A percentile compares a stretch with the other conserved stretches of the same genome.
Conservation (phyloP, 768 basidiomycete species). For the Mycena galopus region DNA sequence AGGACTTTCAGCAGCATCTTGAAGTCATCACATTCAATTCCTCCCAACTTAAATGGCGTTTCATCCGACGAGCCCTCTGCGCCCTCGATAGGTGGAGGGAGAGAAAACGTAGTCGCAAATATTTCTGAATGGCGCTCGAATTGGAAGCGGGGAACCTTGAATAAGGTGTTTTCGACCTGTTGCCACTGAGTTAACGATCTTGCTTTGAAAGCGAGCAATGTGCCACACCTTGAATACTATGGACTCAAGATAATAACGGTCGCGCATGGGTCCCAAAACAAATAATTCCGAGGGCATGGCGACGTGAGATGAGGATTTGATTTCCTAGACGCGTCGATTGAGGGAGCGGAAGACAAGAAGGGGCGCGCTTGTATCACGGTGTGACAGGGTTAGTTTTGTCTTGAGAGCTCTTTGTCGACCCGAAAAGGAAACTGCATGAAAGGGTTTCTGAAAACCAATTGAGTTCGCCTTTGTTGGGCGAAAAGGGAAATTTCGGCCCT, state of each 20-base stretch:
- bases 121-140: slow-evolving; percentile 41
- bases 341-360: too few relatives aligned
- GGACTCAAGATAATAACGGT: slow-evolving; percentile 30
- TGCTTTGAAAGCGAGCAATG: background rate
- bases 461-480: too few relatives aligned
- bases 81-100: slow-evolving; percentile 30
- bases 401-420: too few relatives aligned
- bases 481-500: too few relatives aligned
- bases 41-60: slow-evolving; percentile 42
- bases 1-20: slow-evolving; percentile 38
- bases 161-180: slow-evolving; percentile 46
- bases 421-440: too few relatives aligned
- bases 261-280: background rate
- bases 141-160: slow-evolving; percentile 43
- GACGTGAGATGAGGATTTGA: background rate
- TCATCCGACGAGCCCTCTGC: slow-evolving; percentile 44
- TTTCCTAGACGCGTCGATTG: background rate
- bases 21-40: slow-evolving; percentile 42
- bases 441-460: too few relatives aligned
- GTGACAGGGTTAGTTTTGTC: too few relatives aligned
- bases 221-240: slow-evolving; percentile 32
- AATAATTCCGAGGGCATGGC: background rate
- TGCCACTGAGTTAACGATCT: background rate
- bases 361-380: too few relatives aligned
- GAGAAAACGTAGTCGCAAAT: slow-evolving; percentile 40